Conservation (phyloP, 2,329 filamentous ascomycete genomes). For the Colletotrichum phormii region DNA sequence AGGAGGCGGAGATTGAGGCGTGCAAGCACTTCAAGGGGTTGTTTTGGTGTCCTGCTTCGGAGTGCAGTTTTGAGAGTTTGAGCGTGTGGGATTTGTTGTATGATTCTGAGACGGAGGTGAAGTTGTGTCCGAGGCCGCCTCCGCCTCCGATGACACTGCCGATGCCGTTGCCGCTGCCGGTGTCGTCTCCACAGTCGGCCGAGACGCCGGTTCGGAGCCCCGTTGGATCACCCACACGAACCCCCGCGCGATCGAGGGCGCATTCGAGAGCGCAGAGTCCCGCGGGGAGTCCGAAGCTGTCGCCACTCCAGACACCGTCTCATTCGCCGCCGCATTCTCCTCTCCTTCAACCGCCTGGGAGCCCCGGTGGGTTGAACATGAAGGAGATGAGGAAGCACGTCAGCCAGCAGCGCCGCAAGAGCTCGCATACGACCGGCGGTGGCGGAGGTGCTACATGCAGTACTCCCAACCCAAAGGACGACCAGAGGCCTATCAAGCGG, state of each 20-base stretch:
- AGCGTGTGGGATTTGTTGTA: slow-evolving; percentile 38
- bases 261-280: background rate
- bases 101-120: slow-evolving; percentile 35
- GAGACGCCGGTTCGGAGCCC: background rate
- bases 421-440: slow-evolving; percentile 9
- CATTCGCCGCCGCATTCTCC: slow-evolving; percentile 25
- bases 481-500: slow-evolving; percentile 31
- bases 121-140: slow-evolving; percentile 21
- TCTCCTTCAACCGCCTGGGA: background rate
- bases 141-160: background rate
- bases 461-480: background rate
- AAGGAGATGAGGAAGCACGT: slow-evolving; percentile 19
- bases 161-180: background rate
- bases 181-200: background rate
- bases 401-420: slow-evolving; percentile 24
- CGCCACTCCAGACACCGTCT: background rate
- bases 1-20: slow-evolving; percentile 34
- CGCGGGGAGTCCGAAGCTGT: background rate
- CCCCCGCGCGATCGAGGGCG: slow-evolving; percentile 12
- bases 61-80: slow-evolving; percentile 35
- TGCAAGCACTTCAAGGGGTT: slow-evolving; percentile 34
- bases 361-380: background rate
- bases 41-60: slow-evolving; percentile 35
- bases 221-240: background rate
- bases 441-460: background rate